Evolutionary conservation across 208 protist species (phyloP).

Genomic region (Eutreptiella sp.): DNA sequence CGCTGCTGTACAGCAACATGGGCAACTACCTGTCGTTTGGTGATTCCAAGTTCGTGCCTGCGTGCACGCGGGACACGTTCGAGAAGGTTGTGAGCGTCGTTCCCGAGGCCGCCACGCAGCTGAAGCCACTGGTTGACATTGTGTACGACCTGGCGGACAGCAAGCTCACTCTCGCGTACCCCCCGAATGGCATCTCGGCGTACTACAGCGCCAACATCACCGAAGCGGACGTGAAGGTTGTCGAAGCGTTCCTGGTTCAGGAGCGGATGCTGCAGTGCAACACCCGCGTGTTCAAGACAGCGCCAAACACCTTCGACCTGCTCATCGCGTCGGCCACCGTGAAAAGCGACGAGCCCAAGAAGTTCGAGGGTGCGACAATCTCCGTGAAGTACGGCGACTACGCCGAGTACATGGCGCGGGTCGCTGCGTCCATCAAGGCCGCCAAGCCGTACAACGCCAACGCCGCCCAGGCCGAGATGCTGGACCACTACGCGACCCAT

Average conservation of each 20-base stretch:
- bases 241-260: conserved; percentile 61
- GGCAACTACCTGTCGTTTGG: conserved; percentile 86
- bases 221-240: conserved; percentile 53
- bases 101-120: conserved; percentile 11
- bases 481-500: conserved; percentile 70
- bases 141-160: conserved; percentile 52
- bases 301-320: conserved; percentile 32
- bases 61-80: conserved; percentile 50
- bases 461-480: conserved; percentile 68
- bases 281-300: conserved; percentile 66
- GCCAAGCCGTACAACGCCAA: conserved; percentile 60
- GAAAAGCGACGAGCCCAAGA: conserved; percentile 8
- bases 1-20: conserved; percentile 75
- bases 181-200: conserved; percentile 54
- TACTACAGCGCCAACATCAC: conserved; percentile 74
- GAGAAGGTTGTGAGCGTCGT: conserved; percentile 40
- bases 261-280: conserved; percentile 58
- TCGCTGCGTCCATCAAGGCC: conserved; percentile 49
- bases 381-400: conserved; percentile 67
- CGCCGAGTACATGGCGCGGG: conserved; percentile 48
- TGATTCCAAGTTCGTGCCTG: conserved; percentile 81
- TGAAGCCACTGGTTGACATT: conserved; percentile 44
- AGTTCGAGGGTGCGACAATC: conserved; percentile 45
- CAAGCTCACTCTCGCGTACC: conserved; percentile 56
- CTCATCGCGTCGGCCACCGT: conserved; percentile 36